Evolutionary conservation across 371 early-diverging fungal species (phyloP), one percentile per base, ranked within the genome.

Genomic region (Rhizomucor pusillus): DNA sequence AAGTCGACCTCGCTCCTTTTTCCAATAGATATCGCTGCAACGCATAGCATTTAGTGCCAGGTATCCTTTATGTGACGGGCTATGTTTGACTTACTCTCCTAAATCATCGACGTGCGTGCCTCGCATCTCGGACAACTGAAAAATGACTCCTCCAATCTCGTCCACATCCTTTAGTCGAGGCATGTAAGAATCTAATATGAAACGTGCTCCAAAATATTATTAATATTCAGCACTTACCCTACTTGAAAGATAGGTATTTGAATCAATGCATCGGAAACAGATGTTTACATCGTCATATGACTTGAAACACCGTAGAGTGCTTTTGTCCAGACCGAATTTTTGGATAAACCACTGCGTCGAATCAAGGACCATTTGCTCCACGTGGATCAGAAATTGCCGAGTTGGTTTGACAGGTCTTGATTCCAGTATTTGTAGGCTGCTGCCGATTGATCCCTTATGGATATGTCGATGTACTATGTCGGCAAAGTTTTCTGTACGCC

Each of bases 91-190:
- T 47, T 61, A 66, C 66, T 57, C 47, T 2, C 52, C 45, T 3
- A 16, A 22, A 34, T 66, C 66, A 44, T 57, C 60, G 5, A 35
- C 23, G 3, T 52, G 22, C 6, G 20, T 13, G 1, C 11, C 5
- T n/a, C 62, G 50, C 10, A 47, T 14, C 24, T 76, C 73, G 7
- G 73, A 66, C 20, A 76, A 43, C 18, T 57, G 59, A 24, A 73
- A 73, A 0, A 73, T 53, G 11, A 73, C 36, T 1, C 58, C 73
- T 0, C 71, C 67, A 11, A 65, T 54, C 43, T 73, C 62, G n/a
- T 56, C 47, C 0, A 60, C 54, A 5, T 52, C 52, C 63, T 29
- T 56, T 36, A 37, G 14, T 34, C 9, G 13, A 13, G 29, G 19
- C 19, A 16, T 12, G 29, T 40, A 19, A 12, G 7, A 19, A 12